Conservation (phyloP, 306 rosid species). For the Pterocarpus santalinus region DNA sequence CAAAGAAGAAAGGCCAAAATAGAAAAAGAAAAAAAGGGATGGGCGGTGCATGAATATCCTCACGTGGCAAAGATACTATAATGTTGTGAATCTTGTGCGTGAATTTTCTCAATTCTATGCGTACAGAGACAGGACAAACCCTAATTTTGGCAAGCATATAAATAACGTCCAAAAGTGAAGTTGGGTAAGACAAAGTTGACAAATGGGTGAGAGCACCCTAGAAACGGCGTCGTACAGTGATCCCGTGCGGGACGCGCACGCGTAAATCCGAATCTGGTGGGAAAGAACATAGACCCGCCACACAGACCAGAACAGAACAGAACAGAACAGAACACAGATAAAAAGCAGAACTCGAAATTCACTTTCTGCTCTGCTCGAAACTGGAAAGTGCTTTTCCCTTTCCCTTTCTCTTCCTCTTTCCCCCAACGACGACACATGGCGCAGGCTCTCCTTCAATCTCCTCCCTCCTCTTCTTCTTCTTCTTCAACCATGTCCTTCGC, state of each 20-base stretch:
- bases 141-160: neutral
- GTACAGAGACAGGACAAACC: neutral
- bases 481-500: constrained; percentile 45
- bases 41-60: neutral
- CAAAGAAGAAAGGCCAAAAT: no score
- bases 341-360: neutral
- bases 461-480: constrained; percentile 30
- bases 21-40: no score
- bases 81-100: neutral
- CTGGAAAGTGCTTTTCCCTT: neutral
- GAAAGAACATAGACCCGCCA: neutral
- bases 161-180: neutral
- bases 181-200: neutral
- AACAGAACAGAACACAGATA: neutral
- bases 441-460: constrained; percentile 58
- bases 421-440: constrained; percentile 69
- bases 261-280: neutral
- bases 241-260: neutral
- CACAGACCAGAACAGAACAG: neutral
- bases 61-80: no score
- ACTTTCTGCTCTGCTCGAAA: neutral
- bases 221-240: neutral
- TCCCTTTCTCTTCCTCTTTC: neutral
- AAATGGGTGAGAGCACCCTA: neutral
- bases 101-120: neutral